phyloP scores from a whole-genome alignment of 768 basidiomycete species.

The Rhizopogon salebrosus region DNA sequence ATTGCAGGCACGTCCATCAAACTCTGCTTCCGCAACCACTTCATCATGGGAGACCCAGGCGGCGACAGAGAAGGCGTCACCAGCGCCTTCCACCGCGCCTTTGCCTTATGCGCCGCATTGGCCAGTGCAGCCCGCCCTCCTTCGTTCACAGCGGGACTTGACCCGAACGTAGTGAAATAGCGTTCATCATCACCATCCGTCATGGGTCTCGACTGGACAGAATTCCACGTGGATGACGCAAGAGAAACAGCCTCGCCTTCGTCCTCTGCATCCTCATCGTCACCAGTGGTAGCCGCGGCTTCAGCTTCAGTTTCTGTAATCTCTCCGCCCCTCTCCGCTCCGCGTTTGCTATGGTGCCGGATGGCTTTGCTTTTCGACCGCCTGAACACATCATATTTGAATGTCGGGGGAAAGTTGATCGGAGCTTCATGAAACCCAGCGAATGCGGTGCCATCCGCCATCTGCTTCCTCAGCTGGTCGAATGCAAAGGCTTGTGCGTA shows the following conservation, averaged over 20 bases:
- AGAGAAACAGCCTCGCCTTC: conserved; percentile 46
- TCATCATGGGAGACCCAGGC: conserved; percentile 20
- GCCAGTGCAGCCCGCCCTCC: conserved; percentile 34
- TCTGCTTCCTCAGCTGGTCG: conserved; percentile 80
- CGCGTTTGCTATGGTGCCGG: conserved; percentile 32
- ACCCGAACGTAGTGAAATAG: conserved; percentile 23
- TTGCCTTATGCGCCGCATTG: conserved; percentile 47
- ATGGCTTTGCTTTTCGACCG: conserved; percentile 33
- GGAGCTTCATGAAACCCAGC: conserved; percentile 73
- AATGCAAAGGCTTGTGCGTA: conserved; percentile 84
- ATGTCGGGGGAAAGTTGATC: conserved; percentile 88
- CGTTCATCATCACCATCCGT: conserved; percentile 41
- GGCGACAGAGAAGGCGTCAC: conserved; percentile 29
- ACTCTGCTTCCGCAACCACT: conserved; percentile 26
- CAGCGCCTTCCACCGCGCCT: conserved; percentile 48
- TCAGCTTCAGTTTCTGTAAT: conserved; percentile 38
- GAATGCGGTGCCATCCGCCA: conserved; percentile 65
- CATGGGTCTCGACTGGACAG: conserved; percentile 8
- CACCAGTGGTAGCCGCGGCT: conserved; percentile 11
- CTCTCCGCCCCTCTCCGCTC: conserved; percentile 27
- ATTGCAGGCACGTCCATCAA: conserved; percentile 19
- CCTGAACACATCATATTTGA: conserved; percentile 84
- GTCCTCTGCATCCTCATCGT: conserved; percentile 30
- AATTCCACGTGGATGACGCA: conserved; percentile 47
- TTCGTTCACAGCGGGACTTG: conserved; percentile 24